These are phyloP conservation scores for Heliamphora pulchella DNA, from an alignment of 179 eudicot species.

Conservation along the genomic window DNA sequence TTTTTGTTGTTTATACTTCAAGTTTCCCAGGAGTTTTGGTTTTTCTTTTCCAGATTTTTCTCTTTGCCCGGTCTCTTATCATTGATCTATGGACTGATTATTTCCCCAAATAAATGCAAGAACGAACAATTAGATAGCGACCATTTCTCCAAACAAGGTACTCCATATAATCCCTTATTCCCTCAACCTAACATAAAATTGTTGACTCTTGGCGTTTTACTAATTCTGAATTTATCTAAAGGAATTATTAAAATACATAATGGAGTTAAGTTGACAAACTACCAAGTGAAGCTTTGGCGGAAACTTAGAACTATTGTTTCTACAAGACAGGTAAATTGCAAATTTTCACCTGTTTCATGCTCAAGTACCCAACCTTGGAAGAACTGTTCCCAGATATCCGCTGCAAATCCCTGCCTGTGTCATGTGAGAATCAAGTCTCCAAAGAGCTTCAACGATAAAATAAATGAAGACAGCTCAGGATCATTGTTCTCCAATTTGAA, in stretches of 20 bases:
- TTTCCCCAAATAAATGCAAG: not conserved
- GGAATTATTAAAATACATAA: not conserved
- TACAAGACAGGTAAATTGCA: slow-evolving; percentile 11
- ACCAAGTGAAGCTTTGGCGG: not conserved
- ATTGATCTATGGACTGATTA: too few relatives aligned
- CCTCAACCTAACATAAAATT: not conserved
- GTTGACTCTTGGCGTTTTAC: not conserved
- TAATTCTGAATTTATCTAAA: not conserved
- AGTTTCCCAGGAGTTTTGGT: too few relatives aligned
- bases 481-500: not conserved
- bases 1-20: too few relatives aligned
- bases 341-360: slow-evolving; percentile 55
- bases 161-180: not conserved
- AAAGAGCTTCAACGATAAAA: slow-evolving; percentile 12
- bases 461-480: not conserved
- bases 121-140: not conserved
- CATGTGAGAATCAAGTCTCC: slow-evolving; percentile 41
- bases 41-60: too few relatives aligned
- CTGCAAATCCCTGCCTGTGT: slow-evolving; percentile 95
- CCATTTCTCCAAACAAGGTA: not conserved
- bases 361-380: slow-evolving; percentile 70
- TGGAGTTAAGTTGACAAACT: not conserved
- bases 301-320: too few relatives aligned
- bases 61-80: too few relatives aligned
- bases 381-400: slow-evolving; percentile 68